Conservation (phyloP, 2,329 filamentous ascomycete genomes). For the Metarhizium humberi region DNA sequence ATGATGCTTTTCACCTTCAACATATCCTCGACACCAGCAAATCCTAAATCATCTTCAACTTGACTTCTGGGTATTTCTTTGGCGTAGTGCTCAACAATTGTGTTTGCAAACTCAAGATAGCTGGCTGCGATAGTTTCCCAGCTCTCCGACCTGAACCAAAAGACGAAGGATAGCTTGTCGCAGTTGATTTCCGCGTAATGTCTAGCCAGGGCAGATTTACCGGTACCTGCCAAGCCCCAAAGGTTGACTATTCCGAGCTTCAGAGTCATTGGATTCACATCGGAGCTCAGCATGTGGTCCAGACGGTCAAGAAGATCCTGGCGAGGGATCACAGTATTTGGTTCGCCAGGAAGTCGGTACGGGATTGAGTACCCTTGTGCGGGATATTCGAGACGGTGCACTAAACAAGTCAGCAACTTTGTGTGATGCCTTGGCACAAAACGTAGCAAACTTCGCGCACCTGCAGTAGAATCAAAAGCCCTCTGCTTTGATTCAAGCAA, state of each 20-base stretch:
- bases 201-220: conserved; percentile 16
- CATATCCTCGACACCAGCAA: conserved; percentile 16
- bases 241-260: conserved; percentile 13
- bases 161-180: conserved; percentile 14
- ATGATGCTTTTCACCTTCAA: conserved; percentile 13
- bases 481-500: conserved; percentile 13
- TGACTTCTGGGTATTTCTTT: conserved; percentile 7
- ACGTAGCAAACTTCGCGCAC: conserved; percentile 2
- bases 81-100: conserved; percentile 13
- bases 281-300: conserved; percentile 9
- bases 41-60: conserved; percentile 15
- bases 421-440: conserved; percentile 2
- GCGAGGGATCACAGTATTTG: conserved; percentile 8
- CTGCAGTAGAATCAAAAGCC: conserved; percentile 9
- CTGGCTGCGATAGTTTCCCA: conserved; percentile 17
- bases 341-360: conserved; percentile 10
- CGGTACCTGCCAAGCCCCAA: conserved; percentile 13
- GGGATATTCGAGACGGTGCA: conserved; percentile 11
- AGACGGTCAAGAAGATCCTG: conserved; percentile 10
- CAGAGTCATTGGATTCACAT: conserved; percentile 3
- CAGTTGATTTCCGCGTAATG: conserved; percentile 14
- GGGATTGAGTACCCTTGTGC: conserved; percentile 10
- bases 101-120: conserved; percentile 15
- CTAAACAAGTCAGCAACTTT: conserved; percentile 2
- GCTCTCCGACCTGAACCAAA: conserved; percentile 17